These are phyloP conservation scores for Pisolithus tinctorius DNA, from an alignment of 768 basidiomycete genomes.

Conservation along the genomic window DNA sequence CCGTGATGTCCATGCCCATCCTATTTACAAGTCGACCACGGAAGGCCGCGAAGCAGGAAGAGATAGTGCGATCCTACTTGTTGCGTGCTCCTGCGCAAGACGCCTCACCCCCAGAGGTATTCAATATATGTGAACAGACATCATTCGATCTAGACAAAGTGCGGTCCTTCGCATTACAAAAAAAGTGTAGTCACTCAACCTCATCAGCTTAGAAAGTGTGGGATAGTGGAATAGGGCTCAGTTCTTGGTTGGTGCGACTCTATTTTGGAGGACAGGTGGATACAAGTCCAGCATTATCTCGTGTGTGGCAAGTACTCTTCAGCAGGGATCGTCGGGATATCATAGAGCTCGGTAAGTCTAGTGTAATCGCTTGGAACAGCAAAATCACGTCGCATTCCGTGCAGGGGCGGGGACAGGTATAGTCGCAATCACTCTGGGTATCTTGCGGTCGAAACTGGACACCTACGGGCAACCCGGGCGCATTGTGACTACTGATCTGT, in stretches of 20 bases:
- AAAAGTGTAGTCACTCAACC: slow-evolving; percentile 1
- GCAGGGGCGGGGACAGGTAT: slow-evolving; percentile 83
- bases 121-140: slow-evolving; percentile 70
- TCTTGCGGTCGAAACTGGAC: slow-evolving; percentile 38
- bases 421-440: slow-evolving; percentile 60
- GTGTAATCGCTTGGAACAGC: background rate
- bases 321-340: slow-evolving; percentile 34
- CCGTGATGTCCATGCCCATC: slow-evolving; percentile 68
- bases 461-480: slow-evolving; percentile 17
- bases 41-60: slow-evolving; percentile 53
- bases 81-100: slow-evolving; percentile 22
- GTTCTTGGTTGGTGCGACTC: slow-evolving; percentile 61
- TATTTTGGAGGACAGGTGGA: slow-evolving; percentile 9
- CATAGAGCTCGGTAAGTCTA: slow-evolving; percentile 63
- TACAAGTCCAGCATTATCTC: slow-evolving; percentile 5
- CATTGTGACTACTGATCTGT: slow-evolving; percentile 67
- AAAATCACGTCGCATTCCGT: background rate
- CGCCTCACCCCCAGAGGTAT: slow-evolving; percentile 10
- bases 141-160: slow-evolving; percentile 95
- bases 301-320: slow-evolving; percentile 34
- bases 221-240: slow-evolving; percentile 88
- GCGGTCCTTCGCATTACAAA: slow-evolving; percentile 9
- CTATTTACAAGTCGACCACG: slow-evolving; percentile 29
- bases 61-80: slow-evolving; percentile 52
- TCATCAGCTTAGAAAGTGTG: slow-evolving; percentile 75